phyloP scores from a whole-genome alignment of 768 basidiomycete species.

The Suillus hirtellus region DNA sequence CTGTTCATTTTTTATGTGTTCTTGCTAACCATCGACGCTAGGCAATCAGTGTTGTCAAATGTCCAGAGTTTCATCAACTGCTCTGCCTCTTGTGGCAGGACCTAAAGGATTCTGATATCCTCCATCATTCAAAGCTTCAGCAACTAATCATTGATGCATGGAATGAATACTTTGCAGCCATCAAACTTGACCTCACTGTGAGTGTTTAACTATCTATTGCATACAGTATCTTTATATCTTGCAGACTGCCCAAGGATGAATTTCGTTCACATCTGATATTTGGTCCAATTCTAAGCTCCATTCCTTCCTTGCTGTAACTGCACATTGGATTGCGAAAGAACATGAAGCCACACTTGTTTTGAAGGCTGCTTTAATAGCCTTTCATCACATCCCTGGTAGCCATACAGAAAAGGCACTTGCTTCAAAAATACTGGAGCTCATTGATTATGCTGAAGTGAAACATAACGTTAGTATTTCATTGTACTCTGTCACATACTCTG shows the following conservation, averaged over 20 bases:
- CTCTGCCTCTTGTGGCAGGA: constrained; percentile 4
- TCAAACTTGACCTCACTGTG: constrained; percentile 8
- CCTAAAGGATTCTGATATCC: constrained; percentile 15
- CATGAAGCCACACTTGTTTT: too few relatives aligned
- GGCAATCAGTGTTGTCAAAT: background rate
- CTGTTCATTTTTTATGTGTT: background rate
- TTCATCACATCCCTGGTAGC: too few relatives aligned
- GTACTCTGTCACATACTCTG: too few relatives aligned
- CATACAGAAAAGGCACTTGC: too few relatives aligned
- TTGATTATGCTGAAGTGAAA: too few relatives aligned
- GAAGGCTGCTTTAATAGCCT: too few relatives aligned
- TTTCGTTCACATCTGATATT: constrained; percentile 33
- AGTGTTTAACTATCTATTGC: background rate
- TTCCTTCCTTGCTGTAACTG: constrained; percentile 34
- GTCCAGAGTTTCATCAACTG: background rate
- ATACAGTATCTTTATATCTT: background rate
- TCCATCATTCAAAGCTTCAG: constrained; percentile 9
- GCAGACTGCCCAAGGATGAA: constrained; percentile 7
- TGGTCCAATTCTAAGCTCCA: constrained; percentile 32
- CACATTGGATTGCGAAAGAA: constrained; percentile 26
- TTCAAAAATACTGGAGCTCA: too few relatives aligned
- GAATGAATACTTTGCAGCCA: constrained; percentile 7
- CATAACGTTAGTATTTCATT: too few relatives aligned
- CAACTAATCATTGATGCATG: constrained; percentile 7
- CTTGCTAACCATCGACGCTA: background rate